Evolutionary conservation across 495 filamentous ascomycete species (phyloP).

Genomic region (Friedmanniomyces simplex): DNA sequence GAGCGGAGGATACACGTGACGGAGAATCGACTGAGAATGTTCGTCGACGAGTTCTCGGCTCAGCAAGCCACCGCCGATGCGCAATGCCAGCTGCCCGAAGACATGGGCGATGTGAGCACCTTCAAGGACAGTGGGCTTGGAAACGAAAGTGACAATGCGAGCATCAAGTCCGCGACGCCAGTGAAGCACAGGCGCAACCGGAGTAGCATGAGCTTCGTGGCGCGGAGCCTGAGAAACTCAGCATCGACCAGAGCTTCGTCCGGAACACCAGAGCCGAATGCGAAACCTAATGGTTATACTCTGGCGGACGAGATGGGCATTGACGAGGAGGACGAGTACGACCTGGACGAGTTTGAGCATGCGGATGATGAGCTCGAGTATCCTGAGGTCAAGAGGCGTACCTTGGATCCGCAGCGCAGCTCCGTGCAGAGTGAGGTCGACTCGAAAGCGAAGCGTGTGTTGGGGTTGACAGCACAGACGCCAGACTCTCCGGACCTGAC

Average conservation of each 20-base stretch:
- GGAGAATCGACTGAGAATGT: slow-evolving; percentile 71
- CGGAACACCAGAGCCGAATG: slow-evolving; percentile 38
- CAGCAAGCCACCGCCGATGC: slow-evolving; percentile 48
- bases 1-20: slow-evolving; percentile 80
- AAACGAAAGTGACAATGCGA: slow-evolving; percentile 61
- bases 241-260: neutral
- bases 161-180: slow-evolving; percentile 61
- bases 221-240: slow-evolving; percentile 47
- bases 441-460: slow-evolving; percentile 33
- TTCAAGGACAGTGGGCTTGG: slow-evolving; percentile 37
- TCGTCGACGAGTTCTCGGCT: slow-evolving; percentile 74
- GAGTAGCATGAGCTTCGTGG: slow-evolving; percentile 40
- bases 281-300: slow-evolving; percentile 57
- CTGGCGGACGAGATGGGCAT: slow-evolving; percentile 85
- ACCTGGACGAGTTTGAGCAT: slow-evolving; percentile 32
- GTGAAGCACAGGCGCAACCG: slow-evolving; percentile 49
- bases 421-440: neutral
- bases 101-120: slow-evolving; percentile 43
- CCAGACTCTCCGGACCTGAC: neutral
- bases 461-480: slow-evolving; percentile 18
- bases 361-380: slow-evolving; percentile 32
- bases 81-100: slow-evolving; percentile 30
- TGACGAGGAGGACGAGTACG: slow-evolving; percentile 61
- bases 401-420: slow-evolving; percentile 3
- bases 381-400: slow-evolving; percentile 23